These are phyloP conservation scores for Diplocarpon rosae DNA, from an alignment of 2,329 filamentous ascomycete genomes.

Conservation along the genomic window DNA sequence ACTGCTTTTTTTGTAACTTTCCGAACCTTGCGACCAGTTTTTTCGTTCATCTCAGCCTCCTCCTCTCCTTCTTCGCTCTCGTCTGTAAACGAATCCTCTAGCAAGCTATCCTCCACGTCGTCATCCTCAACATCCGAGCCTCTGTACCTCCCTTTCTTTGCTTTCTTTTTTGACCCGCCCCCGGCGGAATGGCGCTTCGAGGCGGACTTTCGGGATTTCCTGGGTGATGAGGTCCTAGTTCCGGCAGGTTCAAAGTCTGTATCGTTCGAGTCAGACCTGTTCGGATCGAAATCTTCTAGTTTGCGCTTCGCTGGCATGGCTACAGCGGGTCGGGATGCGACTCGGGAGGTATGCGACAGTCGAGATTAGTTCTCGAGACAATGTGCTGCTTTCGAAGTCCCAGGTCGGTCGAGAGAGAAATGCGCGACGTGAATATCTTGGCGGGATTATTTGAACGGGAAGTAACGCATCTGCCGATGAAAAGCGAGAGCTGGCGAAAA, in stretches of 20 bases:
- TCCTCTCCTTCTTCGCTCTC: conserved; percentile 32
- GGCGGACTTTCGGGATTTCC: conserved; percentile 28
- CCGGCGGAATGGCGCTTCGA: conserved; percentile 22
- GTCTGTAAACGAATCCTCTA: conserved; percentile 39
- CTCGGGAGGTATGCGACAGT: not conserved
- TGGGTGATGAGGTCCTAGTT: conserved; percentile 34
- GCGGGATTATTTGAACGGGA: not conserved
- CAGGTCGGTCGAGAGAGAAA: conserved; percentile 6
- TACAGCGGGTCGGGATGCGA: conserved; percentile 1
- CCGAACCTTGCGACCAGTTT: conserved; percentile 37
- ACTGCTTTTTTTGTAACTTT: conserved; percentile 35
- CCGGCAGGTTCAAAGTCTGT: conserved; percentile 52
- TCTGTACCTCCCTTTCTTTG: conserved; percentile 35
- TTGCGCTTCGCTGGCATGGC: conserved; percentile 35
- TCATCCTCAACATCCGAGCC: conserved; percentile 55
- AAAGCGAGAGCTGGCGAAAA: not conserved
- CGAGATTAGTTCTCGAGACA: conserved; percentile 1
- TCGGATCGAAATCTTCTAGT: conserved; percentile 52
- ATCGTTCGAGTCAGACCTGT: conserved; percentile 55
- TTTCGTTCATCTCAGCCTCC: conserved; percentile 34
- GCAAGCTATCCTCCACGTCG: conserved; percentile 39
- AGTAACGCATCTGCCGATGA: not conserved
- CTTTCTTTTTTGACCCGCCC: conserved; percentile 26
- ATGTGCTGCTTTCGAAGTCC: conserved; percentile 2
- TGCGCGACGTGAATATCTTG: not conserved